Evolutionary conservation across 2,329 filamentous ascomycete genomes (phyloP).

Genomic region (Myriangium duriaei): DNA sequence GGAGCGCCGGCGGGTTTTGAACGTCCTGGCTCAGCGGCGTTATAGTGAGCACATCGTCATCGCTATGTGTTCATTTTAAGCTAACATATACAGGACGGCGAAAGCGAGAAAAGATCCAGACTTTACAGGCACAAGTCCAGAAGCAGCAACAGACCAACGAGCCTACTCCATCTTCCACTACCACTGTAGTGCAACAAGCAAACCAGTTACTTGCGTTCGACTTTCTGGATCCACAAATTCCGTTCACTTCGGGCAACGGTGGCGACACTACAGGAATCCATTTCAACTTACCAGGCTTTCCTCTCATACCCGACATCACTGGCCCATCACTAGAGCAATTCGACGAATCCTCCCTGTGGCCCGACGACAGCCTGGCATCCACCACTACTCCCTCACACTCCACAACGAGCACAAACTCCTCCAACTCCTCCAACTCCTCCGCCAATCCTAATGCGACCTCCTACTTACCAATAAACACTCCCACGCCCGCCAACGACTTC

Average conservation of each 20-base stretch:
- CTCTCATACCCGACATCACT: background rate
- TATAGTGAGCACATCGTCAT: background rate
- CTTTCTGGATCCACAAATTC: background rate
- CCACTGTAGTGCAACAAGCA: background rate
- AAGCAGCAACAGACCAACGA: no score
- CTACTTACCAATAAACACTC: background rate
- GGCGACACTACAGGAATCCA: background rate
- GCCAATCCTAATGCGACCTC: conserved; percentile 37
- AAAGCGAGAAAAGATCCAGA: background rate
- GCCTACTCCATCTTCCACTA: background rate
- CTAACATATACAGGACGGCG: background rate
- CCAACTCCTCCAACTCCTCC: conserved; percentile 13
- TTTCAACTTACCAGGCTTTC: background rate
- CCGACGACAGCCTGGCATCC: background rate
- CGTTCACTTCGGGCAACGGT: background rate
- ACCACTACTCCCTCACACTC: no score
- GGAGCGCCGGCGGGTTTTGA: background rate
- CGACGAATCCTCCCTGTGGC: background rate
- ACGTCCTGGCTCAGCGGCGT: background rate
- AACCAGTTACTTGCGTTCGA: no score
- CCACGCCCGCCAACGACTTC: background rate
- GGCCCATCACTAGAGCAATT: background rate
- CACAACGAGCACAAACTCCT: conserved; percentile 14
- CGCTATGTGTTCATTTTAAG: background rate
- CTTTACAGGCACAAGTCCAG: background rate